These are phyloP conservation scores for Microdochium paspali DNA, from an alignment of 2,329 filamentous ascomycete genomes.

Conservation along the genomic window DNA sequence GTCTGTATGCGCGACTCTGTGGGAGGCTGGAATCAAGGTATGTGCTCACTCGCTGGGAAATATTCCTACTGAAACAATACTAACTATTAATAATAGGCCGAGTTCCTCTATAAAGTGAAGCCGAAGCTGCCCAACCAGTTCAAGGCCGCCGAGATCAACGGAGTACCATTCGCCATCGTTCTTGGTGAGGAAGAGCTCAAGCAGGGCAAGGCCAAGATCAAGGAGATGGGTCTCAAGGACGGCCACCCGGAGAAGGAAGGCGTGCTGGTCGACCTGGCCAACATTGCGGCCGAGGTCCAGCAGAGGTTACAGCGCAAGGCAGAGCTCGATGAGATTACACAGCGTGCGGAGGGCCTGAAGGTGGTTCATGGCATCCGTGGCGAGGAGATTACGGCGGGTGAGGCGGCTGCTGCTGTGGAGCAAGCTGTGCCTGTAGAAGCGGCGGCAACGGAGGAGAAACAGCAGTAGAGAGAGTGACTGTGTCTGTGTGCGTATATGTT, in stretches of 20 bases:
- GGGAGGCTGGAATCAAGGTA: constrained; percentile 81
- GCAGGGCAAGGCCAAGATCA: constrained; percentile 76
- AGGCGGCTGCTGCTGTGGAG: constrained; percentile 11
- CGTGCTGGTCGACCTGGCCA: constrained; percentile 56
- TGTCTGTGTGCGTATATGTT: not conserved
- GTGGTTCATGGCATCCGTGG: constrained; percentile 37
- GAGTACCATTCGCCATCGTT: constrained; percentile 79
- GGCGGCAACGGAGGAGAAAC: constrained; percentile 2
- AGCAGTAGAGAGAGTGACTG: not conserved
- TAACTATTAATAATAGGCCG: constrained; percentile 43
- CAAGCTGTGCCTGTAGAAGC: constrained; percentile 6
- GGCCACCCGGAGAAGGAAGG: constrained; percentile 89
- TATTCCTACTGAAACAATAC: constrained; percentile 2
- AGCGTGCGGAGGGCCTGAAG: constrained; percentile 32
- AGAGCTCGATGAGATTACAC: constrained; percentile 31
- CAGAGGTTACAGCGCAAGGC: constrained; percentile 22
- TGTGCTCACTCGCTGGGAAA: constrained; percentile 7
- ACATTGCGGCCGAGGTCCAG: constrained; percentile 56
- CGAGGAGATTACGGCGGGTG: constrained; percentile 19
- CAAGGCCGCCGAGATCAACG: constrained; percentile 73
- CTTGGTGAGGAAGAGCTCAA: constrained; percentile 85
- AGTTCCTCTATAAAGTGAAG: constrained; percentile 85
- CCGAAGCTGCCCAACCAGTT: constrained; percentile 85
- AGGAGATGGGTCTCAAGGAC: constrained; percentile 63
- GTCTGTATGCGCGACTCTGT: constrained; percentile 64